Base-by-base conservation (phyloP, 2,329 filamentous ascomycete species). In the Aspergillus viridinutans region DNA sequence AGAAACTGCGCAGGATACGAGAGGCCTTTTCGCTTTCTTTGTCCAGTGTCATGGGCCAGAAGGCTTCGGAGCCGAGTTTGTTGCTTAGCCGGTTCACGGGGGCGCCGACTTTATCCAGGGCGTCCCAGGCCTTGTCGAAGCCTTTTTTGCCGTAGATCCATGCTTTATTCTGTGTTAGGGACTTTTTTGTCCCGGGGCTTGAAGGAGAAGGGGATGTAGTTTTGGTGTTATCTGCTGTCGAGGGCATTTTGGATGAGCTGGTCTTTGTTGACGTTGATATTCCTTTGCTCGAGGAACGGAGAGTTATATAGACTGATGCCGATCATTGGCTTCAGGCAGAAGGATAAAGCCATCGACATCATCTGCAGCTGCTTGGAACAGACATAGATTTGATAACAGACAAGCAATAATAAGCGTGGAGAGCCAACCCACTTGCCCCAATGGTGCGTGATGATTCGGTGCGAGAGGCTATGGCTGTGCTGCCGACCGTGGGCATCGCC, bases 21-120 rank as follows among this genome's bases (percentile, higher is more conserved):
- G 92, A 91, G 52, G 91, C 90, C 77, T 96, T 96, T 75, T 96
- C 90, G 73, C 89, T 89, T 79, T 97, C 92, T 62, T 89, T 88
- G 71, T 96, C 92, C 52, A 96, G 80, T 1, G 87, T 89, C 25
- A 89, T 88, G 2, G 90, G 90, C 89, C 90, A 93, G 69, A 93
- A 93, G 17, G 88, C 86, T 71, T 94, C 90, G 25, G 82, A 82
- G 56, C 91, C 90, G 38, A 95, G 79, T 75, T 88, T 91, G 74
- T 95, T 91, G 14, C 87, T 90, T 20, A 95, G 74, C 56, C 82
- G 85, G 72, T 96, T 96, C 68, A 95, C 86, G 1, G 90, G 90
- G 1, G 82, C 80, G 58, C 89, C 88, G 8, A 88, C 78, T 69
- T 88, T 88, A 72, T 89, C 86, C 42, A 85, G 80, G 64, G 81